Evolutionary conservation across 176 grass and related monocot genomes (phyloP), one percentile per base, ranked within the genome.

Genomic region (Hyparrhenia diplandra): DNA sequence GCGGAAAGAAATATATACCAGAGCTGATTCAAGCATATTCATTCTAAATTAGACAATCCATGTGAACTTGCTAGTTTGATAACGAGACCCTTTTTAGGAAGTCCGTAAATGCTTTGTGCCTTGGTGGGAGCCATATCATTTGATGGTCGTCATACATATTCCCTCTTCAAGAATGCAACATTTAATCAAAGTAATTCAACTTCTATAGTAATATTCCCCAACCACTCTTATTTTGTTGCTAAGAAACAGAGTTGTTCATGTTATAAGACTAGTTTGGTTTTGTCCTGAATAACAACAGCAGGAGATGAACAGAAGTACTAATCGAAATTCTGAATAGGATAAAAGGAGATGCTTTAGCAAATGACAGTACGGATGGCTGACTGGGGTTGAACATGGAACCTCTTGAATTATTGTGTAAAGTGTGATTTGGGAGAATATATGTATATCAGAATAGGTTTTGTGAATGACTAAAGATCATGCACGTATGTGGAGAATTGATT

Each of bases 391-490:
- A 89, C 84, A 82, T 75, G 73, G 84, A 87, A 91, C 79, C 80
- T 94, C 75, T 91, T 94, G 83, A 91, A 88, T 94, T 91, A 94
- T 94, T 89, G 92, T 42, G 43, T 52, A 94, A 94, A 91, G 82
- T 80, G 76, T 83, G 88, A 90, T 86, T 86, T 90, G 63, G 88
- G 83, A 69, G 88, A 90, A 90, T 90, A 90, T 89, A 82, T 89
- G 78, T 89, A 51, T 80, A 85, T 86, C 79, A 63, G 79, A 78
- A 90, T 86, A 86, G 83, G 88, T 67, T 85, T 89, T 86, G 51
- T 78, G 88, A 85, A 78, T 77, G 78, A 59, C 46, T 78, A 82
- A 72, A 86, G 78, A 73, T 82, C 72, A 82, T 77, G 86, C 86
- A 80, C 83, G 76, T 87, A 87, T 89, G 83, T 78, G 76, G 80